These are phyloP conservation scores for Corinectria fuckeliana DNA, from an alignment of 2,329 filamentous ascomycete species.

Conservation along the genomic window DNA sequence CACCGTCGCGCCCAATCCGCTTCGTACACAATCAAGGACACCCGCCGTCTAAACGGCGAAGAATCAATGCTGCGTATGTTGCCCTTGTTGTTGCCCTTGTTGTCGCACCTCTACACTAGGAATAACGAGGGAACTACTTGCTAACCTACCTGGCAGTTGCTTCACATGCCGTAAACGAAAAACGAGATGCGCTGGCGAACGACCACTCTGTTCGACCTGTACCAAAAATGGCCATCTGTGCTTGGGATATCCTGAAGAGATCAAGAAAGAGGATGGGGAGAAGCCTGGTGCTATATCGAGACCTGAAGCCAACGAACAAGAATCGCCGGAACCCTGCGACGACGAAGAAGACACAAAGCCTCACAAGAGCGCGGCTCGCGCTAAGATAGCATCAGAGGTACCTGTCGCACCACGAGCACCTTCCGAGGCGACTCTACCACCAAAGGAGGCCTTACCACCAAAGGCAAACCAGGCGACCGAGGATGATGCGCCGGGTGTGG, in stretches of 20 bases:
- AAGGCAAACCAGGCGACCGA: no score
- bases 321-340: conserved; percentile 40
- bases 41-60: conserved; percentile 77
- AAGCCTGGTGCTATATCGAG: conserved; percentile 26
- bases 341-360: conserved; percentile 47
- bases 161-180: conserved; percentile 74
- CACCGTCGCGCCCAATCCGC: conserved; percentile 68
- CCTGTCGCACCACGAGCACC: conserved; percentile 8
- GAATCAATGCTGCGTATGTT: conserved; percentile 79
- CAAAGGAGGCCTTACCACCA: conserved; percentile 18
- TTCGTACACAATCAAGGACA: conserved; percentile 85
- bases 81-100: conserved; percentile 60
- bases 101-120: neutral
- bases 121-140: neutral
- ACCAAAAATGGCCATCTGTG: conserved; percentile 74
- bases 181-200: conserved; percentile 76
- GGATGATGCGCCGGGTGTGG: conserved; percentile 8
- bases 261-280: conserved; percentile 51
- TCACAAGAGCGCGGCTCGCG: conserved; percentile 31
- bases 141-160: conserved; percentile 30
- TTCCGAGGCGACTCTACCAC: conserved; percentile 15
- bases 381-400: conserved; percentile 21
- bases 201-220: conserved; percentile 75
- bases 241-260: conserved; percentile 67
- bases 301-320: conserved; percentile 29